Evolutionary conservation across 2,329 filamentous ascomycete genomes (phyloP).

Genomic region (Fusarium temperatum): DNA sequence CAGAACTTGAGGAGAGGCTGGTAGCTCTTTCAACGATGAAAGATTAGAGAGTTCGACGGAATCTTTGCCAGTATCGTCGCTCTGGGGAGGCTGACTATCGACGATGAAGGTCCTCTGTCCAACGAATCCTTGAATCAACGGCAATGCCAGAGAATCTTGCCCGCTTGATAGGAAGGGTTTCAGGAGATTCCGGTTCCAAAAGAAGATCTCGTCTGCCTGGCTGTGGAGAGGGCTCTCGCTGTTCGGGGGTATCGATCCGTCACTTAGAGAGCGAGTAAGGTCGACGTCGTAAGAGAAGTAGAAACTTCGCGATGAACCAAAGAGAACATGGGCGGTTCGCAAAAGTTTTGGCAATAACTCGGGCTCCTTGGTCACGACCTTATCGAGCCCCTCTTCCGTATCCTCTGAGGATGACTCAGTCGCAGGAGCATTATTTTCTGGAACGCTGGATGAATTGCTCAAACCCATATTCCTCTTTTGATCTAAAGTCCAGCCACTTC

Average conservation of each 20-base stretch:
- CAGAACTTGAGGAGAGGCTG: slow-evolving; percentile 40
- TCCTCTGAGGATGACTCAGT: slow-evolving; percentile 33
- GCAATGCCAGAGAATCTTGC: slow-evolving; percentile 76
- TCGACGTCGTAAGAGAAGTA: slow-evolving; percentile 97
- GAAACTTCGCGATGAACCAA: slow-evolving; percentile 84
- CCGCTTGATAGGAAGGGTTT: slow-evolving; percentile 78
- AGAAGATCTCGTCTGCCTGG: slow-evolving; percentile 80
- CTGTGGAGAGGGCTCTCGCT: slow-evolving; percentile 68
- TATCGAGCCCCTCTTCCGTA: slow-evolving; percentile 49
- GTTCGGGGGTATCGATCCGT: slow-evolving; percentile 33
- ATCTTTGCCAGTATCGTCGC: slow-evolving; percentile 56
- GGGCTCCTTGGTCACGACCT: slow-evolving; percentile 43
- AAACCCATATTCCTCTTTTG: slow-evolving; percentile 75
- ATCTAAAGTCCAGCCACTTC: slow-evolving; percentile 80
- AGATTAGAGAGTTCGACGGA: slow-evolving; percentile 58
- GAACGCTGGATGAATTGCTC: slow-evolving; percentile 53
- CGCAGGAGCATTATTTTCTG: slow-evolving; percentile 19
- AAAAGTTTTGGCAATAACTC: slow-evolving; percentile 83
- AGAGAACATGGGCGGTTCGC: slow-evolving; percentile 83
- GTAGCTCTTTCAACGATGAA: slow-evolving; percentile 41
- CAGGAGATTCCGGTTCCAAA: slow-evolving; percentile 87
- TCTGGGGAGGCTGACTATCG: slow-evolving; percentile 67
- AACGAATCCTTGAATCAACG: slow-evolving; percentile 93
- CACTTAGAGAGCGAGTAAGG: slow-evolving; percentile 74
- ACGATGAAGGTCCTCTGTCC: slow-evolving; percentile 85